These are phyloP conservation scores for Clathrus columnatus DNA, from an alignment of 768 basidiomycete species.

Conservation along the genomic window DNA sequence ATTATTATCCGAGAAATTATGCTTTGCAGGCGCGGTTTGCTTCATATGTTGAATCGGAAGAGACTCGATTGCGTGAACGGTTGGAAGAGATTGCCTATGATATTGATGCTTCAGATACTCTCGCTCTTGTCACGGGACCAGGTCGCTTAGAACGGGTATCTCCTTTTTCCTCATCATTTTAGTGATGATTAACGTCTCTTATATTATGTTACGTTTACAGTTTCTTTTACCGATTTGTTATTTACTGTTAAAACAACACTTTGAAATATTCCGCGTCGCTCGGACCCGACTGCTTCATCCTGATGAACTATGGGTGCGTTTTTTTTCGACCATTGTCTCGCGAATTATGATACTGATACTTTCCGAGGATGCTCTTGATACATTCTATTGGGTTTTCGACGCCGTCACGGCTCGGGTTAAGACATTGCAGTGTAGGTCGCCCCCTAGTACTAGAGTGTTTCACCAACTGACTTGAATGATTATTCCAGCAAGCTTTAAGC, in stretches of 20 bases:
- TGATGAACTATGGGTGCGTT: slow-evolving; percentile 17
- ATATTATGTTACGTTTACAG: background rate
- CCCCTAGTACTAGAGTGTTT: background rate
- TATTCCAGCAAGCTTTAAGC: slow-evolving; percentile 17
- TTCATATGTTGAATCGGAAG: slow-evolving; percentile 17
- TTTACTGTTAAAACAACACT: slow-evolving; percentile 14
- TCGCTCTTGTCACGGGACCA: slow-evolving; percentile 20
- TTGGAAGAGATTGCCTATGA: slow-evolving; percentile 19
- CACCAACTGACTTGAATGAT: background rate
- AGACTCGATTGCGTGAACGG: slow-evolving; percentile 18
- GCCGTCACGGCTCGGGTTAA: slow-evolving; percentile 17
- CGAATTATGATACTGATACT: background rate
- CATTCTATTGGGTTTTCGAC: slow-evolving; percentile 8
- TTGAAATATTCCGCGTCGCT: slow-evolving; percentile 18
- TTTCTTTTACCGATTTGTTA: slow-evolving; percentile 12
- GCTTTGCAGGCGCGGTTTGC: background rate
- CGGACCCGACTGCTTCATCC: slow-evolving; percentile 20
- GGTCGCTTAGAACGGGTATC: slow-evolving; percentile 23
- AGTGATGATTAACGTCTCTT: background rate
- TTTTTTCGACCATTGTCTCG: background rate
- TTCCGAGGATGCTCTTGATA: background rate
- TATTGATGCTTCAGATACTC: slow-evolving; percentile 23
- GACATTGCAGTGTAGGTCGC: slow-evolving; percentile 14
- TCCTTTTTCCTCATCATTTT: background rate
- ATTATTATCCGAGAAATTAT: background rate